Evolutionary conservation across 306 rosid genomes (phyloP).

Genomic region (Sicyos edulis): DNA sequence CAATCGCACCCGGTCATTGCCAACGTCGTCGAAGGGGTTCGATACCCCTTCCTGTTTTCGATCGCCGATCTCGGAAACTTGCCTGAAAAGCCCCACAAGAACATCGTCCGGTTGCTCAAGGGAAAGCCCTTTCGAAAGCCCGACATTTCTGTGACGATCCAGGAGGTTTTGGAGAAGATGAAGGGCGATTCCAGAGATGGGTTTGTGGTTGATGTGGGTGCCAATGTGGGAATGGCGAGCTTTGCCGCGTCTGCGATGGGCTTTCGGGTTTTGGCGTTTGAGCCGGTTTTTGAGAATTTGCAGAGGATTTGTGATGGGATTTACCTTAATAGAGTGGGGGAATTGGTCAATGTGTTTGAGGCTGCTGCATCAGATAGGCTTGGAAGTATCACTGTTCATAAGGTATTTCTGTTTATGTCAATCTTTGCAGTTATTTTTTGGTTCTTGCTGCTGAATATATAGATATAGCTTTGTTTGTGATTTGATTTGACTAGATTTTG

Average conservation of each 20-base stretch:
- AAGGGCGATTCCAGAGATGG: constrained; percentile 52
- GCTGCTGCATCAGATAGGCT: constrained; percentile 77
- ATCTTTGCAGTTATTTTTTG: neutral
- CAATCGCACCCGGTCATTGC: constrained; percentile 79
- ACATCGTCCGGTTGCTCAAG: constrained; percentile 65
- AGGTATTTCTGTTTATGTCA: constrained; percentile 34
- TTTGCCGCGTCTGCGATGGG: constrained; percentile 94
- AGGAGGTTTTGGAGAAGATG: constrained; percentile 56
- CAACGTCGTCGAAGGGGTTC: constrained; percentile 70
- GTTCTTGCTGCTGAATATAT: neutral
- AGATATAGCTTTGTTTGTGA: neutral
- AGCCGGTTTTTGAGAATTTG: constrained; percentile 88
- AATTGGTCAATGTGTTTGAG: constrained; percentile 70
- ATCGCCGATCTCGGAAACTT: constrained; percentile 76
- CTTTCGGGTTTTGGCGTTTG: constrained; percentile 69
- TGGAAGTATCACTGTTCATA: constrained; percentile 81
- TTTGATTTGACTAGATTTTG: too few species aligned
- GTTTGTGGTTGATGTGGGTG: constrained; percentile 81
- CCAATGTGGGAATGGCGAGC: constrained; percentile 90
- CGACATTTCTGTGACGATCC: constrained; percentile 72
- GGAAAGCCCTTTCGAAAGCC: constrained; percentile 82
- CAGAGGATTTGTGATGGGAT: constrained; percentile 93
- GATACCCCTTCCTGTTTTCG: constrained; percentile 70
- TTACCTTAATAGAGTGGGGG: constrained; percentile 70
- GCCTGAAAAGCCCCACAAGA: constrained; percentile 94